These are phyloP conservation scores for Melanogaster broomeanus DNA, from an alignment of 768 basidiomycete species.

Conservation along the genomic window DNA sequence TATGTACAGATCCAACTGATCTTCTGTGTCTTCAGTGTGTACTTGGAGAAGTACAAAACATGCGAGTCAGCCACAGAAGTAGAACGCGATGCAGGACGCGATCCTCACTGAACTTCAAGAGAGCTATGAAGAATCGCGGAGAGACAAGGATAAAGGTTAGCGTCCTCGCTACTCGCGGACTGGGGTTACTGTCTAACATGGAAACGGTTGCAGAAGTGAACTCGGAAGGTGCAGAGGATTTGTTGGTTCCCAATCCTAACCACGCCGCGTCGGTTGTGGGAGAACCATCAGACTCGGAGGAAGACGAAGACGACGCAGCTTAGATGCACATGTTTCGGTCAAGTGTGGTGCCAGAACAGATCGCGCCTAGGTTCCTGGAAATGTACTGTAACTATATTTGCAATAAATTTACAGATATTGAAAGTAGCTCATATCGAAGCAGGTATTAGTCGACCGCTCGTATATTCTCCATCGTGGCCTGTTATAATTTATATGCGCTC, in stretches of 20 bases:
- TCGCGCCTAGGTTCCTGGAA: too few species aligned
- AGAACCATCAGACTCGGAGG: slow-evolving; percentile 16
- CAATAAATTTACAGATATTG: too few species aligned
- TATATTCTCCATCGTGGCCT: too few species aligned
- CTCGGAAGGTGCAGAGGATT: slow-evolving; percentile 51
- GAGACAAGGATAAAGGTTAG: slow-evolving; percentile 45
- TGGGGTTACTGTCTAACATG: background rate
- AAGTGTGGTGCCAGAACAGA: too few species aligned
- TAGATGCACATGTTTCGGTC: too few species aligned
- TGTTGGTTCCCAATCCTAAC: slow-evolving; percentile 72
- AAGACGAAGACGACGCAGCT: slow-evolving; percentile 17
- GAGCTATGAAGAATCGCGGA: slow-evolving; percentile 58
- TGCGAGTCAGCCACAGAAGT: slow-evolving; percentile 68
- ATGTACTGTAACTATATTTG: too few species aligned
- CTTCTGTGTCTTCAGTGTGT: slow-evolving; percentile 21
- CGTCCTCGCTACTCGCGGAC: background rate
- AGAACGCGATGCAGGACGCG: slow-evolving; percentile 55
- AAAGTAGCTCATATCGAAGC: too few species aligned
- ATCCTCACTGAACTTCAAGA: slow-evolving; percentile 71
- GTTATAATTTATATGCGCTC: too few species aligned
- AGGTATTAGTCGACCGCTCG: too few species aligned
- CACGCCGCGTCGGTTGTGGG: slow-evolving; percentile 33
- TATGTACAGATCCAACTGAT: background rate
- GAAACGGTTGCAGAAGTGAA: slow-evolving; percentile 5
- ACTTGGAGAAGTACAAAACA: slow-evolving; percentile 74